These are phyloP conservation scores for Colletotrichum camelliae DNA, from an alignment of 2,329 filamentous ascomycete species.

Conservation along the genomic window DNA sequence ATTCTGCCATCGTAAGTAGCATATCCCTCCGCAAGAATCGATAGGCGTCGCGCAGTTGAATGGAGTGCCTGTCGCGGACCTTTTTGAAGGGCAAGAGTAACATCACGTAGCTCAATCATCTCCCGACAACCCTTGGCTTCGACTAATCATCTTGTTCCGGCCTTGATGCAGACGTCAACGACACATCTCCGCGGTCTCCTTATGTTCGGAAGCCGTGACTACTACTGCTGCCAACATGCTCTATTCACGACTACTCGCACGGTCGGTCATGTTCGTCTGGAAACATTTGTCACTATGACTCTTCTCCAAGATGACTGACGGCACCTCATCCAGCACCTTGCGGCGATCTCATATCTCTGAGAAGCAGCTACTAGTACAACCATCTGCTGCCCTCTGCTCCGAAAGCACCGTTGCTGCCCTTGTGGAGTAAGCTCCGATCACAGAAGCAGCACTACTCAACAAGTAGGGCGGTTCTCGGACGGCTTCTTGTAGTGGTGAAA, in stretches of 20 bases:
- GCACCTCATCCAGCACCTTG: background rate
- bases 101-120: background rate
- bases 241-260: background rate
- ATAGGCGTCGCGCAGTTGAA: background rate
- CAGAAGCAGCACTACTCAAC: background rate
- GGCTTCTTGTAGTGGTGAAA: background rate
- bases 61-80: background rate
- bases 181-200: no score
- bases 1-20: background rate
- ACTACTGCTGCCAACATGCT: background rate
- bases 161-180: no score
- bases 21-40: background rate
- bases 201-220: background rate
- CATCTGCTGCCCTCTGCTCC: background rate
- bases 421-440: no score
- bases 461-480: background rate
- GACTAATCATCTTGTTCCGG: no score
- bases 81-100: background rate
- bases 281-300: background rate
- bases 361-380: background rate
- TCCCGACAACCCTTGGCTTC: background rate
- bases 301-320: background rate
- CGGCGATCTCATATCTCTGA: background rate
- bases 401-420: background rate
- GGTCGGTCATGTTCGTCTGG: background rate